Conservation (phyloP, 2,329 filamentous ascomycete genomes). For the Colletotrichum tamarilloi region DNA sequence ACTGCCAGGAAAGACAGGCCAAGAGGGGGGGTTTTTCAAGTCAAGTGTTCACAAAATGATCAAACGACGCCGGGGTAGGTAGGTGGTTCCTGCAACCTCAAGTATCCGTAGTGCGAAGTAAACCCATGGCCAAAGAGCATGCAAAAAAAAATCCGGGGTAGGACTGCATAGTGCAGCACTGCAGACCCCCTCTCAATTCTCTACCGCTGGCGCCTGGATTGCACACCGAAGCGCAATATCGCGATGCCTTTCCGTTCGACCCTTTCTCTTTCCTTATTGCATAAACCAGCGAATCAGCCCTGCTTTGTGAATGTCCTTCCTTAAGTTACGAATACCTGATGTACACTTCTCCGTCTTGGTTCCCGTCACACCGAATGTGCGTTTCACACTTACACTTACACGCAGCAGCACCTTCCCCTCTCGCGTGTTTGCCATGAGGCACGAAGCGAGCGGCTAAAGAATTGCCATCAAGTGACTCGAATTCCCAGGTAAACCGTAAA, state of each 20-base stretch:
- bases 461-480: constrained; percentile 29
- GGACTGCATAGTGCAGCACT: not conserved
- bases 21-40: not conserved
- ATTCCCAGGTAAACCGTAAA: constrained; percentile 4
- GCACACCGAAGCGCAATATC: not conserved
- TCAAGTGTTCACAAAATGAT: not conserved
- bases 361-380: not conserved
- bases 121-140: not conserved
- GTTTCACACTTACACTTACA: not conserved
- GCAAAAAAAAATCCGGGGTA: not conserved
- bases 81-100: not conserved
- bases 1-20: not conserved
- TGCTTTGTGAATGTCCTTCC: not conserved
- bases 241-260: no score
- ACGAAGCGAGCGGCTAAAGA: not conserved
- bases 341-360: not conserved
- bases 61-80: not conserved
- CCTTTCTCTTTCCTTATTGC: no score
- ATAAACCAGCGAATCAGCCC: not conserved
- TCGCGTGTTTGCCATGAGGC: constrained; percentile 17
- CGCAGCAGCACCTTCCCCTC: not conserved
- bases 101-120: not conserved
- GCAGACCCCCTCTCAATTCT: no score
- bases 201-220: not conserved
- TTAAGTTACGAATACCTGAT: no score